A percentile compares a stretch with the other conserved stretches of the same genome.
phyloP scores from a whole-genome alignment of 768 basidiomycete genomes.

The Psilocybe tampanensis region DNA sequence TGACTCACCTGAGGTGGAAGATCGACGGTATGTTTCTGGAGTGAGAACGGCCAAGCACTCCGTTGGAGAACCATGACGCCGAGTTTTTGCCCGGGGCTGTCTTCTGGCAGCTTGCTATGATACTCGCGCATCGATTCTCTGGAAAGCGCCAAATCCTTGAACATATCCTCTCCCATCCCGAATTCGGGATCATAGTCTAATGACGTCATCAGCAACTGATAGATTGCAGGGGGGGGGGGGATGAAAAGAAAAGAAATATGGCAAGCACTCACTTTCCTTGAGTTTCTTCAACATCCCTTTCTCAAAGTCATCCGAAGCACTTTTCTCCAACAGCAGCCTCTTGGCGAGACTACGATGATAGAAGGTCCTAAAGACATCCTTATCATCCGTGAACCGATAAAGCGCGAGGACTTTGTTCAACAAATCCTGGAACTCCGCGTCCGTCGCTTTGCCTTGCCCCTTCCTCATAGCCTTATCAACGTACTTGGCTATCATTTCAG shows the following conservation, averaged over 20 bases:
- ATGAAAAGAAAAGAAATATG: background rate
- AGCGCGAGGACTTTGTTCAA: constrained; percentile 71
- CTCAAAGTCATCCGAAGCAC: constrained; percentile 88
- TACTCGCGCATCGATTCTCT: constrained; percentile 72
- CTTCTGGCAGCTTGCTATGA: constrained; percentile 44
- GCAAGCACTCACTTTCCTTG: constrained; percentile 64
- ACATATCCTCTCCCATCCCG: constrained; percentile 93
- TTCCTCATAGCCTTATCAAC: constrained; percentile 86
- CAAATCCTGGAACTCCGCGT: constrained; percentile 60
- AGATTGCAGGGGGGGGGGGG: too few relatives aligned
- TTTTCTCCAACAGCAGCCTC: constrained; percentile 79
- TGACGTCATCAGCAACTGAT: too few relatives aligned
- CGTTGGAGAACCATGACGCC: constrained; percentile 84
- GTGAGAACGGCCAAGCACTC: constrained; percentile 85
- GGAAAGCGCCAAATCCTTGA: constrained; percentile 84
- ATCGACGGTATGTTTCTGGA: constrained; percentile 49
- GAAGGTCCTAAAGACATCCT: constrained; percentile 92
- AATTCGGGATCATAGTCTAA: constrained; percentile 95
- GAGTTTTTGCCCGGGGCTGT: constrained; percentile 49
- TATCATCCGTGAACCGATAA: constrained; percentile 88
- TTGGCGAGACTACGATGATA: constrained; percentile 90
- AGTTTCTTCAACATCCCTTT: constrained; percentile 82
- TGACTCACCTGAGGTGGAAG: constrained; percentile 54
- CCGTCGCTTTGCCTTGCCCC: constrained; percentile 73
- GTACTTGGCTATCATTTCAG: constrained; percentile 92